Evolutionary conservation across 1,284 basidiomycete species (phyloP), one percentile per base, ranked within the genome.

Genomic region (Mycosarcoma mackinlayi): DNA sequence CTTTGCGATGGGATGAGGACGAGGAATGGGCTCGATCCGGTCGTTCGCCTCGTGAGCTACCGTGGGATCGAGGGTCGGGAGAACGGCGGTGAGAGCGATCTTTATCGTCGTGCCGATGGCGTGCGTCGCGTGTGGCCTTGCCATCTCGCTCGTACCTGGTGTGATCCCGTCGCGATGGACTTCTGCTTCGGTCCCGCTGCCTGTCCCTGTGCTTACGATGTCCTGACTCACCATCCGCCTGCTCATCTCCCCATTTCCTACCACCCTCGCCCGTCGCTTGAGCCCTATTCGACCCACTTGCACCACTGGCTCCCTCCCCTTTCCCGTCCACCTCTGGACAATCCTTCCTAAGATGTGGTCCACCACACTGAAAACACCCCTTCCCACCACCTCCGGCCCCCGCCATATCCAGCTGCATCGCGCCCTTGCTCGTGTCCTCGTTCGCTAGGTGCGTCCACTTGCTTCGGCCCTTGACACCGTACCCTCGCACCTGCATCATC

Each of bases 401-500:
- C 51, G 4, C 39, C 11, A 16, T 40, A 35, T 25, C 59, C 24
- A 52, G 85, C 85, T 41, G 63, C 52, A 42, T 49, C 41, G 21
- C 42, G 2, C 28, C 23, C 50, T 68, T 76, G 41, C 37, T 92
- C 1, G 95, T 98, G 83, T 98, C 95, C 85, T 98, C 92, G 79
- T 94, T 93, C 37, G 93, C 85, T 73, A 98, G 85, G 84, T 98
- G 94, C 18, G 62, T 75, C 72, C 53, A 98, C 85, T 85, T 95
- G 45, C 92, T 94, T 54, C 92, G 88, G 76, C 92, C 88, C 60
- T 91, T 89, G 84, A 94, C 95, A 46, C 96, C 96, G 83, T 94
- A 98, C 85, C 98, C 90, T 83, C 90, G 90, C 76, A 96, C 93
- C 85, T 98, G 96, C 93, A 98, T 95, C 64, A 97, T 91, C 83